These are phyloP conservation scores for Kluyveromyces wickerhamii DNA, from an alignment of 805 yeast species.

Conservation along the genomic window DNA sequence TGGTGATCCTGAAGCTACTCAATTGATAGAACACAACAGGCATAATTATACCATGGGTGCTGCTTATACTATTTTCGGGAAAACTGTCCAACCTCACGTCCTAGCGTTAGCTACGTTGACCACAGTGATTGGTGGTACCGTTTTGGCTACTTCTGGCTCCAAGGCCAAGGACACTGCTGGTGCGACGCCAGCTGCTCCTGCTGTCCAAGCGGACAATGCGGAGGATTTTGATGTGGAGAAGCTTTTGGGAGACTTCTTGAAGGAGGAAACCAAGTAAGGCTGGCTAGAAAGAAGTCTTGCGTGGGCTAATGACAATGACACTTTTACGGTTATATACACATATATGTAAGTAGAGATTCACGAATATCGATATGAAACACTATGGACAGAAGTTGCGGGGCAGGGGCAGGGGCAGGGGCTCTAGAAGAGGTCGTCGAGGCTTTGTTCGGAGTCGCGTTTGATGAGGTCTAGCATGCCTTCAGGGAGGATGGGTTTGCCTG, in stretches of 20 bases:
- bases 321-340: too few relatives aligned
- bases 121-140: constrained; percentile 17
- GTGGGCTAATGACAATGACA: too few relatives aligned
- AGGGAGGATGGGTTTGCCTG: constrained; percentile 76
- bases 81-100: constrained; percentile 73
- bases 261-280: constrained; percentile 12
- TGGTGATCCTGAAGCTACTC: too few relatives aligned
- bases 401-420: too few relatives aligned
- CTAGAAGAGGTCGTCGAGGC: constrained; percentile 53
- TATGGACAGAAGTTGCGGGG: too few relatives aligned
- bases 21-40: too few relatives aligned
- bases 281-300: too few relatives aligned
- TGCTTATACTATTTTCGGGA: constrained; percentile 80
- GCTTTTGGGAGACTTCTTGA: constrained; percentile 19
- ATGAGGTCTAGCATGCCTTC: constrained; percentile 85
- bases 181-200: background rate
- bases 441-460: constrained; percentile 76
- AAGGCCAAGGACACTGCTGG: constrained; percentile 3
- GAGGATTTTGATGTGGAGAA: constrained; percentile 22
- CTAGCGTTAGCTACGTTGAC: constrained; percentile 64
- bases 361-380: too few relatives aligned
- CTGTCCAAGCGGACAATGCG: constrained; percentile 3
- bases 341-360: too few relatives aligned
- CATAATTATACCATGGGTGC: constrained; percentile 79
- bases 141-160: constrained; percentile 11